Conservation (phyloP, 768 basidiomycete genomes). For the Sporobolomyces roseus region DNA sequence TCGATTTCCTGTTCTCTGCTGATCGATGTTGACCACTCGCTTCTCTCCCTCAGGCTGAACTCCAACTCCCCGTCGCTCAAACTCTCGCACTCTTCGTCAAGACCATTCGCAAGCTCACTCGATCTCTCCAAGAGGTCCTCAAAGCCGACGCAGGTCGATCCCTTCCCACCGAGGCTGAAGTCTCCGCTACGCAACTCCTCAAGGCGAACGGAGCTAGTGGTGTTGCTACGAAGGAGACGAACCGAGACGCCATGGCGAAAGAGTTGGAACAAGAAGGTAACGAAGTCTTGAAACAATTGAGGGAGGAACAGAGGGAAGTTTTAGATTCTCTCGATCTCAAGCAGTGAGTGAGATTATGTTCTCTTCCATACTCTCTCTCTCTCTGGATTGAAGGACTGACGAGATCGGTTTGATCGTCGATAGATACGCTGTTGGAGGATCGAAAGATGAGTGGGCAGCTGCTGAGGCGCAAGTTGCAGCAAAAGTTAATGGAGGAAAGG, state of each 20-base stretch:
- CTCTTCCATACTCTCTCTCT: not conserved
- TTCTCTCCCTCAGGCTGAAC: conserved; percentile 58
- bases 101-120: conserved; percentile 72
- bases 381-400: not conserved
- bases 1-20: not conserved
- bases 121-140: conserved; percentile 48
- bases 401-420: not conserved
- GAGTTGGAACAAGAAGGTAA: conserved; percentile 76
- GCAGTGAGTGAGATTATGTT: conserved; percentile 60
- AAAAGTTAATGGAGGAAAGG: conserved; percentile 10
- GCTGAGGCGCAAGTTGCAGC: conserved; percentile 41
- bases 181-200: conserved; percentile 8
- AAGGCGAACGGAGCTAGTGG: conserved; percentile 1
- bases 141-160: conserved; percentile 41
- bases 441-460: conserved; percentile 38
- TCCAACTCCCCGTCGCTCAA: conserved; percentile 79
- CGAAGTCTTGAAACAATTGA: conserved; percentile 55
- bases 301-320: conserved; percentile 69
- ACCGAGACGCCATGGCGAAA: conserved; percentile 54
- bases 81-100: conserved; percentile 86
- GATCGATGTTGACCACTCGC: not conserved
- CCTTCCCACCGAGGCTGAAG: conserved; percentile 32
- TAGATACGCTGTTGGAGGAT: conserved; percentile 38
- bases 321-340: conserved; percentile 80
- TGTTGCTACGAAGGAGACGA: conserved; percentile 20